A percentile compares a stretch with the other conserved stretches of the same genome.
Evolutionary conservation across 176 grass and related monocot genomes (phyloP).

Genomic region (Areca catechu): DNA sequence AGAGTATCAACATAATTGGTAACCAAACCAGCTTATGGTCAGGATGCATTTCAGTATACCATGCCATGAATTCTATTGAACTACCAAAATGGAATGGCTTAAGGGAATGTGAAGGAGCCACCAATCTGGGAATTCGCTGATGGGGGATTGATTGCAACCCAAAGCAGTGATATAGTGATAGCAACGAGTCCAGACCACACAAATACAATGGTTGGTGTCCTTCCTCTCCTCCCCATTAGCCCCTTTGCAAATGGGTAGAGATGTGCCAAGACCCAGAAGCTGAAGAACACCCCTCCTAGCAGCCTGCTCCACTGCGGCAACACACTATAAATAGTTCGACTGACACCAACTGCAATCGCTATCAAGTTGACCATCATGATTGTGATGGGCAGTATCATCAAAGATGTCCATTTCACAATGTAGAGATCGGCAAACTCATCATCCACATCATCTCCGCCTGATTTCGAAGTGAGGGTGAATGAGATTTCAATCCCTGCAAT

Average conservation of each 20-base stretch:
- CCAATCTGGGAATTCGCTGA: no score
- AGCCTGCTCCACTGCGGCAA: slow-evolving; percentile 84
- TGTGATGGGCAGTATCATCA: slow-evolving; percentile 54
- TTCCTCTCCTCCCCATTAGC: slow-evolving; percentile 60
- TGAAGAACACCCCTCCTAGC: slow-evolving; percentile 84
- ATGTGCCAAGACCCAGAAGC: slow-evolving; percentile 94
- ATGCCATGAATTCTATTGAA: no score
- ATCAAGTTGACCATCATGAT: slow-evolving; percentile 82
- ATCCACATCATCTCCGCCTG: slow-evolving; percentile 66
- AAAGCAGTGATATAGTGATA: slow-evolving; percentile 80
- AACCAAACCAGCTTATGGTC: no score
- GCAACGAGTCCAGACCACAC: slow-evolving; percentile 85
- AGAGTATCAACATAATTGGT: no score
- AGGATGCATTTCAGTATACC: no score
- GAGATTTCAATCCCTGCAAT: slow-evolving; percentile 72
- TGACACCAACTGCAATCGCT: slow-evolving; percentile 64
- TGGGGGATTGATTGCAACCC: slow-evolving; percentile 40
- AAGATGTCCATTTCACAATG: slow-evolving; percentile 60
- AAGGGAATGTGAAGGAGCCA: no score
- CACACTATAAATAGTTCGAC: slow-evolving; percentile 69
- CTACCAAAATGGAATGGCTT: no score
- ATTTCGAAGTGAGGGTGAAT: slow-evolving; percentile 73
- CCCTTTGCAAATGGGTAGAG: slow-evolving; percentile 88
- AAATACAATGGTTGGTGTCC: slow-evolving; percentile 65
- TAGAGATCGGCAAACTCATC: slow-evolving; percentile 87